phyloP scores from a whole-genome alignment of 2,329 filamentous ascomycete genomes.

The Ceratocystis papillata region DNA sequence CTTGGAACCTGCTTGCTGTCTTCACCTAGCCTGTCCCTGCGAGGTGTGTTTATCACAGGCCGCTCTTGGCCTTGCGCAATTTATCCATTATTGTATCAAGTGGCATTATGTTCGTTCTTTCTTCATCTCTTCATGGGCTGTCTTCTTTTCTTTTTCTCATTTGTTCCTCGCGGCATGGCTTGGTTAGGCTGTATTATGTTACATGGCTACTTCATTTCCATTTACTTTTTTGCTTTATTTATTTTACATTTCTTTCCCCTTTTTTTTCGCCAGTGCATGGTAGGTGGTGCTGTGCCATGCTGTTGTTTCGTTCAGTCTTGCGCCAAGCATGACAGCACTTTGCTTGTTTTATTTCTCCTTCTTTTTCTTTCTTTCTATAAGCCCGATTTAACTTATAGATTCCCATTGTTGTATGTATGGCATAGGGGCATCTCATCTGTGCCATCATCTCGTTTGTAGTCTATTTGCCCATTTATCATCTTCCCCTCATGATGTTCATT shows the following conservation, averaged over 20 bases:
- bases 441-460: background rate
- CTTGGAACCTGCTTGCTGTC: slow-evolving; percentile 4
- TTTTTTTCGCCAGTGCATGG: background rate
- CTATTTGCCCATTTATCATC: background rate
- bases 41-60: background rate
- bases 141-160: background rate
- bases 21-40: background rate
- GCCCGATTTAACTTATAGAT: too few species aligned
- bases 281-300: too few species aligned
- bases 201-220: background rate
- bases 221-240: background rate
- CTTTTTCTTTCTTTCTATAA: too few species aligned
- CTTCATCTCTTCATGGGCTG: background rate
- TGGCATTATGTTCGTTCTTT: background rate
- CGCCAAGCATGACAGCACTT: background rate
- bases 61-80: background rate
- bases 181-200: background rate
- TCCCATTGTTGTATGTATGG: background rate
- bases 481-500: background rate
- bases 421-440: background rate
- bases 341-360: too few species aligned
- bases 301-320: background rate
- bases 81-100: background rate
- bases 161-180: background rate
- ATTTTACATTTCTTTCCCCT: background rate